These are phyloP conservation scores for Bacidia rubella DNA, from an alignment of 495 filamentous ascomycete genomes.

Conservation along the genomic window DNA sequence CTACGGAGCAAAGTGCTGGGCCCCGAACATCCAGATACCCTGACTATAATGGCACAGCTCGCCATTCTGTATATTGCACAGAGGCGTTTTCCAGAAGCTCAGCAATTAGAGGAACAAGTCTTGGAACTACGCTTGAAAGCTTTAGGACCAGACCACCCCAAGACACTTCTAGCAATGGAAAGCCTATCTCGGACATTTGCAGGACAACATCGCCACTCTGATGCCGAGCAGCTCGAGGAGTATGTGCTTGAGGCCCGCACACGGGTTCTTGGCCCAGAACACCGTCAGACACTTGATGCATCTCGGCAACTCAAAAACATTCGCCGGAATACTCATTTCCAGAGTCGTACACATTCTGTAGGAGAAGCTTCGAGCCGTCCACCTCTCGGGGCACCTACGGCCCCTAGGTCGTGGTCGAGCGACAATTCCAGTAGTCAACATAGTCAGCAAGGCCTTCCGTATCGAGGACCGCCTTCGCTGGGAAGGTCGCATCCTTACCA, in stretches of 20 bases:
- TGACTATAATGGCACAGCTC: constrained; percentile 19
- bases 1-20: constrained; percentile 17
- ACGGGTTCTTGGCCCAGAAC: neutral
- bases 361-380: too few species aligned
- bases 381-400: neutral
- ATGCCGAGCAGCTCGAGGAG: constrained; percentile 20
- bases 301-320: neutral
- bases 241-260: neutral
- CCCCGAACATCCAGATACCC: constrained; percentile 21
- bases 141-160: constrained; percentile 22
- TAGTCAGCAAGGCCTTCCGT: too few species aligned
- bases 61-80: constrained; percentile 17
- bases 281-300: neutral
- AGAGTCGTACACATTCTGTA: neutral
- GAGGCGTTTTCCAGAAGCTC: constrained; percentile 22
- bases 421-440: neutral
- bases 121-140: constrained; percentile 15
- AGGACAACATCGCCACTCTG: constrained; percentile 17
- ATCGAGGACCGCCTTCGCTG: neutral
- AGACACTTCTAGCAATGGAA: constrained; percentile 20
- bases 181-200: constrained; percentile 22
- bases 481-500: neutral
- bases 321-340: neutral
- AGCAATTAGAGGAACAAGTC: constrained; percentile 15
- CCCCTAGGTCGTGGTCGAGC: neutral